These are phyloP conservation scores for Coniochaeta sp. DNA, from an alignment of 2,329 filamentous ascomycete genomes.

Conservation along the genomic window DNA sequence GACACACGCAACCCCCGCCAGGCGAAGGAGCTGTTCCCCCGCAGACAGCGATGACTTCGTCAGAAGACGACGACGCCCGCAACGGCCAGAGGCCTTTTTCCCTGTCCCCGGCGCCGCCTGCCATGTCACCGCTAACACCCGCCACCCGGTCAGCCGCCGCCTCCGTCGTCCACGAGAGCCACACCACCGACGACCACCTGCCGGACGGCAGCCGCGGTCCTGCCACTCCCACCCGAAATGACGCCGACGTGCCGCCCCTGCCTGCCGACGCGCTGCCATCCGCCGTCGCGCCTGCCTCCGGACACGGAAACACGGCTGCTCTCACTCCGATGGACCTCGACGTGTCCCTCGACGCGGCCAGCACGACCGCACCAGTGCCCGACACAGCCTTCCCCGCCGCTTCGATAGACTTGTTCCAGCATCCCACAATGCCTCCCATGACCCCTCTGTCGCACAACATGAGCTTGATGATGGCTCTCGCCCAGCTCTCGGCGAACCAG, in stretches of 20 bases:
- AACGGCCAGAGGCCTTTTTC: conserved; percentile 6
- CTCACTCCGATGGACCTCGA: conserved; percentile 5
- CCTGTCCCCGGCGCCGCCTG: conserved; percentile 16
- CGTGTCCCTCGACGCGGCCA: background rate
- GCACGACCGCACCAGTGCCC: background rate
- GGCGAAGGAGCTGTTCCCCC: conserved; percentile 48
- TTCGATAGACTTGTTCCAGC: conserved; percentile 11
- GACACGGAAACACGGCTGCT: background rate
- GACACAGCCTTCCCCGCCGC: conserved; percentile 1
- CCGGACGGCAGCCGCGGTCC: background rate
- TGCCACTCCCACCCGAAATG: background rate
- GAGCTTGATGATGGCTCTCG: conserved; percentile 38
- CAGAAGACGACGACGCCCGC: conserved; percentile 19
- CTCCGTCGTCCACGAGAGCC: conserved; percentile 11
- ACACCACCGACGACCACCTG: conserved; percentile 5
- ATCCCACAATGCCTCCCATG: background rate
- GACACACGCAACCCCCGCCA: conserved; percentile 9
- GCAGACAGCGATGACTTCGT: conserved; percentile 55
- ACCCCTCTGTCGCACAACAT: conserved; percentile 24
- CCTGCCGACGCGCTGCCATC: background rate
- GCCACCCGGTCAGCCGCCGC: conserved; percentile 10
- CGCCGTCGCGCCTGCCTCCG: background rate
- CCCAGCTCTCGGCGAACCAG: conserved; percentile 21
- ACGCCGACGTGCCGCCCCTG: background rate
- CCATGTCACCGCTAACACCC: conserved; percentile 16